phyloP scores from a whole-genome alignment of 1,284 basidiomycete genomes.

The Wallemia hederae region DNA sequence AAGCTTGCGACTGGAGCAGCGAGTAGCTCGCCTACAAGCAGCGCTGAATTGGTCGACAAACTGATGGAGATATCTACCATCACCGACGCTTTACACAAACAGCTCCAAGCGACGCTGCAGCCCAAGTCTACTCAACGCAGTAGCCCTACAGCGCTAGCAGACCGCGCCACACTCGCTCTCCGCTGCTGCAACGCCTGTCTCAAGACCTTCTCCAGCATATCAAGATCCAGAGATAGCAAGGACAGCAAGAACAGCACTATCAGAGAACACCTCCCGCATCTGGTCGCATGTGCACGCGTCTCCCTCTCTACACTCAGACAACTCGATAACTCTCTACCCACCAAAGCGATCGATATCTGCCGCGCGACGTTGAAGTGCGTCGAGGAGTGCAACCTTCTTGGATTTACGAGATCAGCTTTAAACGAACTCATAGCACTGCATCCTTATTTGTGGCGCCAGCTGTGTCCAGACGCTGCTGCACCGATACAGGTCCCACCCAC shows the following conservation, averaged over 20 bases:
- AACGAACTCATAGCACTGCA: not conserved
- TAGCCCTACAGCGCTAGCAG: not conserved
- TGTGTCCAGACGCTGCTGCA: not conserved
- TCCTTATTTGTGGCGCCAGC: not conserved
- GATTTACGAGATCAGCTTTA: not conserved
- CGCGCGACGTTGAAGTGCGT: not conserved
- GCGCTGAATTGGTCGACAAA: not conserved
- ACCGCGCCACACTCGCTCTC: not conserved
- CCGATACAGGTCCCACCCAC: not conserved
- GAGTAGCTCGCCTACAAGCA: not conserved
- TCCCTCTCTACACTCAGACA: not conserved
- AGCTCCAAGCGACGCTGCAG: not conserved
- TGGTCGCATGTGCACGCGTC: not conserved
- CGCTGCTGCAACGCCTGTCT: not conserved
- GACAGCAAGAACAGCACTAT: not conserved
- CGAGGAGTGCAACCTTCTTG: not conserved
- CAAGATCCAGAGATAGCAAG: no score
- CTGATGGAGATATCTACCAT: not conserved
- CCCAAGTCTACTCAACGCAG: not conserved
- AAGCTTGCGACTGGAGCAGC: not conserved
- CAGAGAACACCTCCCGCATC: not conserved
- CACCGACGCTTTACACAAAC: not conserved
- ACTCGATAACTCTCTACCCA: not conserved
- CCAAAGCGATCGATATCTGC: not conserved
- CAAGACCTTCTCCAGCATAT: not conserved